A percentile compares a stretch with the other conserved stretches of the same genome.
Evolutionary conservation across 805 yeast genomes (phyloP).

Genomic region (Nakazawaea anatomiae): DNA sequence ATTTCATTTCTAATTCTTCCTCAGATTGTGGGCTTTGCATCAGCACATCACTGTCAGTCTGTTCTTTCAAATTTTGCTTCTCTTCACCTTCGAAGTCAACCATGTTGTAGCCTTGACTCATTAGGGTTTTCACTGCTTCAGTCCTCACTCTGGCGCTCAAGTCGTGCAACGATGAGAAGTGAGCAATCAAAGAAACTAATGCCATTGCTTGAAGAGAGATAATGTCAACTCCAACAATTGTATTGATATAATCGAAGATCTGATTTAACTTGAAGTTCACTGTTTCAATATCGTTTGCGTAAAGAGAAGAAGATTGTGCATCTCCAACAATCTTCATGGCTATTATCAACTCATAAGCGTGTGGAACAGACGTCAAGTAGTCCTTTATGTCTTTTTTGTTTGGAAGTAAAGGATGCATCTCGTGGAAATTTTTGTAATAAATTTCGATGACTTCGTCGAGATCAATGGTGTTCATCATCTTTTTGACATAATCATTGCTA

Average conservation of each 20-base stretch:
- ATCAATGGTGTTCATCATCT: constrained; percentile 19
- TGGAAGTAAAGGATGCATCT: constrained; percentile 44
- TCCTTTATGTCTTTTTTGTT: constrained; percentile 26
- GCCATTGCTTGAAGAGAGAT: constrained; percentile 36
- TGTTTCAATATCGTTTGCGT: constrained; percentile 33
- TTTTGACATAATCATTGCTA: constrained; percentile 18
- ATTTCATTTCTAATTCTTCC: neutral
- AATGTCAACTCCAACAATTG: constrained; percentile 31
- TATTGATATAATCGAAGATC: constrained; percentile 24
- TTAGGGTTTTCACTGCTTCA: constrained; percentile 24
- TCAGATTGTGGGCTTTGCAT: constrained; percentile 13
- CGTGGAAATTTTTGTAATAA: constrained; percentile 34
- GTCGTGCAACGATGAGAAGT: constrained; percentile 46
- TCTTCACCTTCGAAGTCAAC: neutral
- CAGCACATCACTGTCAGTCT: neutral
- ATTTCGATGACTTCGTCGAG: constrained; percentile 19
- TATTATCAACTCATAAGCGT: constrained; percentile 34
- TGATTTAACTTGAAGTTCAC: constrained; percentile 30
- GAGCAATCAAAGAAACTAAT: constrained; percentile 37
- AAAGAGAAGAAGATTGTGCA: constrained; percentile 33
- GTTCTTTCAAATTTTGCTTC: neutral
- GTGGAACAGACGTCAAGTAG: constrained; percentile 27
- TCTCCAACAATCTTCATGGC: constrained; percentile 45
- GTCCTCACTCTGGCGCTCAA: constrained; percentile 36
- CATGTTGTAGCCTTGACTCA: constrained; percentile 6